Base-by-base conservation (phyloP, 768 basidiomycete species). In the Hygrophoropsis aurantiaca region DNA sequence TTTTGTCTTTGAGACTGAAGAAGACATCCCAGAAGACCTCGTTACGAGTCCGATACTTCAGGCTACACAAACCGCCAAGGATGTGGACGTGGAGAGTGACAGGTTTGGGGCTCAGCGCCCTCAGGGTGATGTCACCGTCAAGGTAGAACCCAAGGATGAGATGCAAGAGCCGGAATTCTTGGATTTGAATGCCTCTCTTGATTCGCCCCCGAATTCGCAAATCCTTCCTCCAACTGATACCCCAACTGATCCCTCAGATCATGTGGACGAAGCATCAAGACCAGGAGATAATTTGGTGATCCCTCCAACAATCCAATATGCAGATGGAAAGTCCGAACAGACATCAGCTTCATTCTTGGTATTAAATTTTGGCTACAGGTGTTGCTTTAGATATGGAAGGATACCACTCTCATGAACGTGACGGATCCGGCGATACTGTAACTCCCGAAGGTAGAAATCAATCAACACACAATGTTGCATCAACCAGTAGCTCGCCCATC, bases 1-100 rank as follows among this genome's bases (percentile, higher is more conserved):
- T 76, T 98, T 98, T 60, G 88, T 99, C 33, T 92, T 98, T 55
- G 95, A 99, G 68, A 97, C 95, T 1, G 90, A 94, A 33, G 90
- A 86, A 32, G 93, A 97, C 49, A 85, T 98, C 24, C 95, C 97
- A 3, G 87, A 81, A 39, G 90, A 94, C 62, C 81, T 99, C 51
- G 87, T 94, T 53, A 99, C 97, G 0, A 92, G 89, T 68, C 97
- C 97, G 20, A 71, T 99, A 19, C 80, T 95, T 11, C 74, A 84
- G 51, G 81, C 87, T 8, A 84, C 84, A 3, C 70, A 61, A 40
- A 60, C 72, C 21, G 73, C 73, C 4, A 73, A 74, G 32, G 58
- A 53, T 50, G 44, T 65, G 51, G 51, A 55, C 56, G 47, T 65
- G 37, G 55, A 63, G 8, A 55, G 65, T 16, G 76, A 72, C 34